Evolutionary conservation across 768 basidiomycete genomes (phyloP).

Genomic region (Tephrocybe rancida): DNA sequence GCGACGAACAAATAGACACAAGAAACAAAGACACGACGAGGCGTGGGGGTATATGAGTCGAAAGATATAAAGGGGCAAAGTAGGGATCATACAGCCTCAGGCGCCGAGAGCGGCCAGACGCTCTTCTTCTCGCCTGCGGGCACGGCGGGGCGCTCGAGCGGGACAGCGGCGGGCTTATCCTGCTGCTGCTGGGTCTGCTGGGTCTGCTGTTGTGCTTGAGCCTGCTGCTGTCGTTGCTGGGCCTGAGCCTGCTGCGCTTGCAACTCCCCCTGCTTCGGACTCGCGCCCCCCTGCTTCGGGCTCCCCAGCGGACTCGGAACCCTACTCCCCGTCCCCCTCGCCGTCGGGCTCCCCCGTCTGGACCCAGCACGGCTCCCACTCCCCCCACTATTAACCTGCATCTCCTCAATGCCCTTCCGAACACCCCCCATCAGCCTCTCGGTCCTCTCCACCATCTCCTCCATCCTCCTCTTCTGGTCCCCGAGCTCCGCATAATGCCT

Average conservation of each 20-base stretch:
- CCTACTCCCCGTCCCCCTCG: constrained; percentile 7
- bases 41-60: background rate
- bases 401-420: constrained; percentile 77
- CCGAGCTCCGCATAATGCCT: constrained; percentile 68
- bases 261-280: constrained; percentile 2
- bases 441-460: constrained; percentile 78
- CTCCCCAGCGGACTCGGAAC: constrained; percentile 16
- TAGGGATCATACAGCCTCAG: background rate
- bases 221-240: constrained; percentile 1
- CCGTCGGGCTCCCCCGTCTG: constrained; percentile 18
- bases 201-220: background rate
- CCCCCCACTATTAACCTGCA: constrained; percentile 54
- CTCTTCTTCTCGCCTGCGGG: background rate
- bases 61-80: background rate
- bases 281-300: constrained; percentile 5
- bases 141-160: background rate
- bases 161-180: background rate
- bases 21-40: background rate
- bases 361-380: constrained; percentile 32
- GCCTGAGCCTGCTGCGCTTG: background rate
- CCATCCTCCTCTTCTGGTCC: constrained; percentile 63
- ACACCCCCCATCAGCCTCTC: constrained; percentile 72
- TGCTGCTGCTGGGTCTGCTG: constrained; percentile 8
- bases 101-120: constrained; percentile 11
- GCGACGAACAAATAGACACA: background rate